phyloP scores from a whole-genome alignment of 2,329 filamentous ascomycete species.

The Colletotrichum filicis region DNA sequence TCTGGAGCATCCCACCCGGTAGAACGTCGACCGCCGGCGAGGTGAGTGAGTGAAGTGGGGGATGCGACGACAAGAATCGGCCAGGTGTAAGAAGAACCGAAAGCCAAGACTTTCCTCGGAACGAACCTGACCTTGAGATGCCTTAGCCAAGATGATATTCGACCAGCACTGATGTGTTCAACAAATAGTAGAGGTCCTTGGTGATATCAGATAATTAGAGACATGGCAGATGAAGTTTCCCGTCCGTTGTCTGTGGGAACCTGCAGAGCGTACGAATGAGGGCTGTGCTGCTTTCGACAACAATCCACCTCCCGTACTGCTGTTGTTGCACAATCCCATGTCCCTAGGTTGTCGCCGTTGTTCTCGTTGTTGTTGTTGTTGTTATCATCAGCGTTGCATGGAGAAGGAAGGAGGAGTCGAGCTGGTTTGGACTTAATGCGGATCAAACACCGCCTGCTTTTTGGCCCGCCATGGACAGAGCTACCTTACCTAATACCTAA shows the following conservation, averaged over 20 bases:
- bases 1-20: not conserved
- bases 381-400: slow-evolving; percentile 20
- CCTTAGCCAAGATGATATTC: slow-evolving; percentile 12
- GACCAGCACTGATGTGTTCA: not conserved
- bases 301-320: not conserved
- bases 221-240: not conserved
- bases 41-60: not conserved
- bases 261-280: not conserved
- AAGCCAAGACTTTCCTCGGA: slow-evolving; percentile 8
- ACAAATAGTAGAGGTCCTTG: not conserved
- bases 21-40: not conserved
- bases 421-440: slow-evolving; percentile 36
- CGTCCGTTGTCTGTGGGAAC: not conserved
- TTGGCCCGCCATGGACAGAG: not conserved
- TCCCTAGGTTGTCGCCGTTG: not conserved
- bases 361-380: not conserved
- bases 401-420: slow-evolving; percentile 8
- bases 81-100: slow-evolving; percentile 2
- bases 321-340: not conserved
- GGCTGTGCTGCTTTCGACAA: not conserved
- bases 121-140: slow-evolving; percentile 1
- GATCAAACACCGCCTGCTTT: slow-evolving; percentile 35
- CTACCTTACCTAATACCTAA: not conserved
- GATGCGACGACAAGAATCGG: slow-evolving; percentile 6
- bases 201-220: not conserved